Base-by-base conservation (phyloP, 108 stramenopile genomes). In the Fragilaria radians region DNA sequence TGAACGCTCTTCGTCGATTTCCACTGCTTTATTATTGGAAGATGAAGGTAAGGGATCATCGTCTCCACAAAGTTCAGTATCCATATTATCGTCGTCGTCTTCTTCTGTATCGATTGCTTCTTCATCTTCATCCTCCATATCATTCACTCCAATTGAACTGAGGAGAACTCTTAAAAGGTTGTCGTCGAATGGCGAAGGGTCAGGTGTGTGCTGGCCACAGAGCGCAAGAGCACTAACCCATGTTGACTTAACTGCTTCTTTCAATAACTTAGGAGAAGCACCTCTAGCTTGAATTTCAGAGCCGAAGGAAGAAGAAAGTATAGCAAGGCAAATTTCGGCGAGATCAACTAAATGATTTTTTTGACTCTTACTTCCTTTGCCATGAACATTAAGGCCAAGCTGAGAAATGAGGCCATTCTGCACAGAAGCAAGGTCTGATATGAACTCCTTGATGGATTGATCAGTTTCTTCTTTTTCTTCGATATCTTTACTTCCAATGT, bases 261-360 rank as follows among this genome's bases (percentile, higher is more conserved):
- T 82, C 1, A 82, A 54, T 4, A 92, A 62, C 42, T 85, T 86
- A 52, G 85, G 72, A 21, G 85, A 81, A 51, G 78, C 73, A 22
- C 83, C 83, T 34, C 75, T 62, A 48, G 73, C 68, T 22, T 70
- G 42, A 52, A 61, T 72, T 48, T 81, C 83, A 32, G 77, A 72
- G 25, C 81, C 79, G n/a, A 82, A 52, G 19, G 80, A 67, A 5
- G 82, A 88, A 3, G 82, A 82, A 5, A 92, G 70, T 56, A 88
- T 66, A 57, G 76, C 81, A 23, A 82, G 71, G 27, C 85, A 74
- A 30, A 85, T 28, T 23, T 73, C 83, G 42, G 85, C 80, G 33
- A 86, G 55, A 18, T 58, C 68, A 1, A 69, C 57, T 28, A 92
- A 65, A 34, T 81, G 79, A 63, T 88, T 85, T 22, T 65, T 67